These are phyloP conservation scores for Podila clonocystis DNA, from an alignment of 192 early-diverging fungal species.

Conservation along the genomic window DNA sequence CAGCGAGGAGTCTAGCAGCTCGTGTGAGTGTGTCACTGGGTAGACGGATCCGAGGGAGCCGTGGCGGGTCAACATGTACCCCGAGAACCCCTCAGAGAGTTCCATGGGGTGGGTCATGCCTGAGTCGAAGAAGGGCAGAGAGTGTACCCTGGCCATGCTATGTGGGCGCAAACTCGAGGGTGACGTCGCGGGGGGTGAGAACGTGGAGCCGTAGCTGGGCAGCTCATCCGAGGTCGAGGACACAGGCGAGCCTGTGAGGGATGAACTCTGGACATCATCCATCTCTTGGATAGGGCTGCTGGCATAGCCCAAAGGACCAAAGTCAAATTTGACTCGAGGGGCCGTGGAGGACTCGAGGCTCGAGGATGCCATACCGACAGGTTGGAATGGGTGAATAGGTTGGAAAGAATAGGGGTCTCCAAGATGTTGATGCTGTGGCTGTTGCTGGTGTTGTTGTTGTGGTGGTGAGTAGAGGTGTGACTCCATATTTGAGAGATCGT, in stretches of 20 bases:
- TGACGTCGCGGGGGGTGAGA: background rate
- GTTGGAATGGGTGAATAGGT: conserved; percentile 27
- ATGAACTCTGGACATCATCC: conserved; percentile 25
- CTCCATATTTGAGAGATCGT: no score
- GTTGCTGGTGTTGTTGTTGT: conserved; percentile 16
- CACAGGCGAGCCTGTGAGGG: conserved; percentile 6
- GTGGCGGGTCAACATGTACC: conserved; percentile 20
- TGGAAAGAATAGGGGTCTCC: conserved; percentile 5
- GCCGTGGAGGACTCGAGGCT: conserved; percentile 4
- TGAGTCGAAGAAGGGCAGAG: conserved; percentile 6
- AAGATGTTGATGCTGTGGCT: conserved; percentile 18
- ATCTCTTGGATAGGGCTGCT: conserved; percentile 23
- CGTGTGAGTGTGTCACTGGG: conserved; percentile 27
- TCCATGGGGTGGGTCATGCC: conserved; percentile 7
- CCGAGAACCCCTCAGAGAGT: conserved; percentile 13
- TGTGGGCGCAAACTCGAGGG: background rate
- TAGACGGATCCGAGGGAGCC: conserved; percentile 34
- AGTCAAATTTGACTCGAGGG: background rate
- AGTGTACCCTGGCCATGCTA: conserved; percentile 16
- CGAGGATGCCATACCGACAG: conserved; percentile 5
- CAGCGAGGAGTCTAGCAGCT: conserved; percentile 5
- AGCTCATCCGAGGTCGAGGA: conserved; percentile 16
- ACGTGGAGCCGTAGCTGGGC: background rate
- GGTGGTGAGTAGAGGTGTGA: background rate
- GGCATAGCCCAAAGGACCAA: background rate